Percentiles rank a stretch among this genome's conserved stretches.
Conservation (phyloP, 345 rosid genomes). For the Linum trigynum region DNA sequence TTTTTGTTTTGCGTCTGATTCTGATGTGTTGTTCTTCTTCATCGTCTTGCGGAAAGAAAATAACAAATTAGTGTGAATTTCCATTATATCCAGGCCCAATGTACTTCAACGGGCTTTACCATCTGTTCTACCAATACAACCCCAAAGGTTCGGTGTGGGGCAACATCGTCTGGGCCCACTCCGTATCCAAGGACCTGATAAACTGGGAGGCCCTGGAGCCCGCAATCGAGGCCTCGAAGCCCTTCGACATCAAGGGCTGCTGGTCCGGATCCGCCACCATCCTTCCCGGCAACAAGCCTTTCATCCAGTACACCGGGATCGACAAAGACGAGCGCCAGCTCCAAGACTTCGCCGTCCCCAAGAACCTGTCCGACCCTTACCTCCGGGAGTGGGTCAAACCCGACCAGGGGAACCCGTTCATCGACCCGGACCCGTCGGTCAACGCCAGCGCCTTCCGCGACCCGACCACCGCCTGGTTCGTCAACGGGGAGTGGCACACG, state of each 20-base stretch:
- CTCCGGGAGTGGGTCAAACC: constrained; percentile 6
- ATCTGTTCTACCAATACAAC: constrained; percentile 4
- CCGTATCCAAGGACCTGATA: neutral
- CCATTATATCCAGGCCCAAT: neutral
- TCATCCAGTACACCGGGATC: neutral
- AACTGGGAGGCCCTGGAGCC: constrained; percentile 5
- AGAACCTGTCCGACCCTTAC: neutral
- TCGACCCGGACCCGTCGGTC: neutral
- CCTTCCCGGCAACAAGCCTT: neutral
- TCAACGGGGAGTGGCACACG: neutral
- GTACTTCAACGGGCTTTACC: constrained; percentile 3
- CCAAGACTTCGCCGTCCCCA: neutral
- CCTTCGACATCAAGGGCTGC: neutral
- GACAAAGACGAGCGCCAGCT: neutral
- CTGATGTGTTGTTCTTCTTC: neutral
- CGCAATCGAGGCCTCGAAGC: neutral
- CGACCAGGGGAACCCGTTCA: neutral
- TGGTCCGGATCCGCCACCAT: constrained; percentile 5
- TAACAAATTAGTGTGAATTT: neutral
- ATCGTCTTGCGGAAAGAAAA: neutral
- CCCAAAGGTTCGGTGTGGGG: constrained; percentile 4
- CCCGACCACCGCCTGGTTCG: constrained; percentile 5
- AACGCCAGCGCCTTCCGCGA: constrained; percentile 3
- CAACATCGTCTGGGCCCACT: constrained; percentile 1
- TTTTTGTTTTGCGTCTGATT: neutral